These are phyloP conservation scores for Sergeia podlipaevii DNA, from an alignment of 208 protist species.

Conservation along the genomic window DNA sequence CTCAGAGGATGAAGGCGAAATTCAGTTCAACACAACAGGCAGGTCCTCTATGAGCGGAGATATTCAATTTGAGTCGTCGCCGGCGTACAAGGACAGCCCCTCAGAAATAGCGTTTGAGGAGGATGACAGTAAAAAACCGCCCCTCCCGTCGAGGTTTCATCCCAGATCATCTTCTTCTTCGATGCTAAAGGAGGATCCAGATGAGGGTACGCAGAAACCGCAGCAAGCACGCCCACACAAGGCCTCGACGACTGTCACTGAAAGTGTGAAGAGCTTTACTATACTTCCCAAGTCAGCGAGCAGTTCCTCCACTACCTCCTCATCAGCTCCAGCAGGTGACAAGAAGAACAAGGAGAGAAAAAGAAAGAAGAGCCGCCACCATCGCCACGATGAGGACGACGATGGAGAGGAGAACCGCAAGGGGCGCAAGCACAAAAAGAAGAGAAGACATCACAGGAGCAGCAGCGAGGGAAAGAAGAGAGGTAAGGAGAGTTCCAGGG, in stretches of 20 bases:
- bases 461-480: background rate
- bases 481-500: background rate
- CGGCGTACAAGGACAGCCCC: no score
- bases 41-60: no score
- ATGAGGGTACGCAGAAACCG: background rate
- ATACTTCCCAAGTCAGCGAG: no score
- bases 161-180: background rate
- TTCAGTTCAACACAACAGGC: background rate
- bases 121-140: no score
- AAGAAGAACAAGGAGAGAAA: slow-evolving; percentile 1
- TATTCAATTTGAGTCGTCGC: no score
- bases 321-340: background rate
- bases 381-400: background rate
- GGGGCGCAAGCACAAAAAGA: slow-evolving; percentile 6
- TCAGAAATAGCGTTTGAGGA: no score
- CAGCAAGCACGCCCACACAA: background rate
- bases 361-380: slow-evolving; percentile 6
- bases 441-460: no score
- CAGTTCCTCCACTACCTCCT: no score
- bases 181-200: background rate
- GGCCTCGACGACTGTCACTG: background rate
- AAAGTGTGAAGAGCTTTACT: no score
- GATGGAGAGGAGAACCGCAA: background rate
- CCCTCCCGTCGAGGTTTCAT: no score
- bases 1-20: slow-evolving; percentile 1